phyloP scores from a whole-genome alignment of 139 green algal species.

The Zygnema circumcarinatum region DNA sequence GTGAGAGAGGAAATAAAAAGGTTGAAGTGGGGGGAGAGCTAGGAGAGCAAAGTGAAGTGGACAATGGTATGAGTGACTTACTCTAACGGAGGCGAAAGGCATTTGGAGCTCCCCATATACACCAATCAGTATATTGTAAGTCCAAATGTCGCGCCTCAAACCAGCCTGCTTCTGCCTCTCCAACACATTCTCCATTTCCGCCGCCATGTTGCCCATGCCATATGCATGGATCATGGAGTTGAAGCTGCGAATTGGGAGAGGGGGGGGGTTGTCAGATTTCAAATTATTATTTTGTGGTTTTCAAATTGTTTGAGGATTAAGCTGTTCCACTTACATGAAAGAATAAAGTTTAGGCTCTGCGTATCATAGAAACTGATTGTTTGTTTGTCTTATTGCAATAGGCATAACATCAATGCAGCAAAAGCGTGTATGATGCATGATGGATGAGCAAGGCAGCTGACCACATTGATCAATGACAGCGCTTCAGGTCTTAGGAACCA shows the following conservation, averaged over 20 bases:
- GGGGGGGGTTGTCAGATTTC: not conserved
- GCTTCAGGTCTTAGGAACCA: too few relatives aligned
- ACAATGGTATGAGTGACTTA: too few relatives aligned
- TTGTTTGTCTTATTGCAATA: not conserved
- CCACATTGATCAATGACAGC: too few relatives aligned
- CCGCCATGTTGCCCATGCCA: not conserved
- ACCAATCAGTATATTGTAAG: constrained; percentile 43
- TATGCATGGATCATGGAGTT: constrained; percentile 11
- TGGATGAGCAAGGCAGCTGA: too few relatives aligned
- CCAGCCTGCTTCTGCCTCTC: not conserved
- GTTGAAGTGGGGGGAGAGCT: too few relatives aligned
- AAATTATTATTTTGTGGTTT: not conserved
- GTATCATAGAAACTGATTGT: not conserved
- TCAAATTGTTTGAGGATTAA: too few relatives aligned
- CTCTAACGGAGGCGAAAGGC: not conserved
- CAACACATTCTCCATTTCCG: constrained; percentile 10
- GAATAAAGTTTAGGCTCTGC: not conserved
- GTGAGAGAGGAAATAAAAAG: too few relatives aligned
- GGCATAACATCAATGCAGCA: not conserved
- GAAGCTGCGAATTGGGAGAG: not conserved
- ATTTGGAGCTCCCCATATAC: constrained; percentile 9
- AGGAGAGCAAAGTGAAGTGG: too few relatives aligned
- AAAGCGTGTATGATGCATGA: not conserved
- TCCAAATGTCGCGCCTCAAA: not conserved
- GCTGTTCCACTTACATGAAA: too few relatives aligned